Base-by-base conservation (phyloP, 2,329 filamentous ascomycete genomes). In the Fusarium protoensiforme region DNA sequence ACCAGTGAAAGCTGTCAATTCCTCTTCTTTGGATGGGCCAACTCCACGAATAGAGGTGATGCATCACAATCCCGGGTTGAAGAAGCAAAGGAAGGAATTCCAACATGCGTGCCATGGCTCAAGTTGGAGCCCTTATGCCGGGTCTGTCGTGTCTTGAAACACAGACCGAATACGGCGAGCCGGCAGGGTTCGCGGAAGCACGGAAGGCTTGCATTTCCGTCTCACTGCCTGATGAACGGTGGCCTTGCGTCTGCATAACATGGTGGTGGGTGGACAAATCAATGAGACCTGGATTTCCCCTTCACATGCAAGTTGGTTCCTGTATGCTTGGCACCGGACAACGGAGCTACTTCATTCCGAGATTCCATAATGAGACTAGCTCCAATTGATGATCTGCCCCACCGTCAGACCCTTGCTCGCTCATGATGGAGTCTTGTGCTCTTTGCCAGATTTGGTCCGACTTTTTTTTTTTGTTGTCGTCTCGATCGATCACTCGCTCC, bases 391-490 rank as follows among this genome's bases (percentile, higher is more conserved):
- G 38, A n/a, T 39, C 33, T 61, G 75, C 68, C 76, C 76, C 75
- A 76, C 76, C 68, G 61, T 14, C 48, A 43, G 63, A 67, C 64
- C 69, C 75, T 67, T 66, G 68, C 61, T 61, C 51, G 51, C 29
- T 39, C 67, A 69, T 76, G 61, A 75, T 69, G 74, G 66, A 69
- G 72, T 71, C 67, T 77, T 61, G 56, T 69, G 60, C 63, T 35
- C 48, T 57, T 67, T 24, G 58, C 61, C 68, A 71, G 69, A 69
- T 72, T 72, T 72, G 59, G 68, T 69, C 65, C 73, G 61, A 67
- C 67, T 77, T 77, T 78, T 78, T 77, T 78, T 78, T 78, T 61
- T 67, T 64, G 64, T 54, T 33, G 51, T 46, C 53, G 57, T 48
- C 46, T 36, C 36, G 51, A 67, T 64, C 39, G 46, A 69, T 63